These are phyloP conservation scores for Artemisia annua DNA, from an alignment of 129 eudicot genomes.

Conservation along the genomic window DNA sequence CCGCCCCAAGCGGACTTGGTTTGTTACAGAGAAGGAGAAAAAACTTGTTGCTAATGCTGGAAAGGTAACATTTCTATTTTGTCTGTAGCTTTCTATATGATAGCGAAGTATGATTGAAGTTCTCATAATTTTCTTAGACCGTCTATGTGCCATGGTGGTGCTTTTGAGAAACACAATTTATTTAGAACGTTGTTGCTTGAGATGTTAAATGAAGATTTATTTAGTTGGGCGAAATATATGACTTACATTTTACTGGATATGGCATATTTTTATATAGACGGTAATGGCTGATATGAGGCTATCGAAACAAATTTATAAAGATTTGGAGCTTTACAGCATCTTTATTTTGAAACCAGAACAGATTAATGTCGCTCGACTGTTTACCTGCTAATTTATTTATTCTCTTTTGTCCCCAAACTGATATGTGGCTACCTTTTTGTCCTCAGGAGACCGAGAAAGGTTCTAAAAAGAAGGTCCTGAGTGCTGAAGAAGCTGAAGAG, in stretches of 20 bases:
- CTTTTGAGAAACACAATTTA: not conserved
- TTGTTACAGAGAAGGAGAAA: constrained; percentile 81
- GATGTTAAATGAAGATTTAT: too few species aligned
- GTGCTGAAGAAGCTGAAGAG: constrained; percentile 96
- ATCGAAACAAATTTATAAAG: too few species aligned
- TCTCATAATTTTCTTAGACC: not conserved
- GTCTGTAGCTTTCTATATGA: not conserved
- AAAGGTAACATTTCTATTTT: constrained; percentile 48
- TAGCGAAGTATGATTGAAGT: not conserved
- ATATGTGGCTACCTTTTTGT: not conserved
- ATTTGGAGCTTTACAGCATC: too few species aligned
- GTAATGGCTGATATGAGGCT: too few species aligned
- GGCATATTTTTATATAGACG: too few species aligned
- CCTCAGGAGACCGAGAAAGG: constrained; percentile 48
- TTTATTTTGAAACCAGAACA: too few species aligned
- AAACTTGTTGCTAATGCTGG: constrained; percentile 66
- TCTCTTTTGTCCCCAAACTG: not conserved
- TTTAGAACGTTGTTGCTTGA: too few species aligned
- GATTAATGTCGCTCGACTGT: not conserved
- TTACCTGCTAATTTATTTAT: not conserved
- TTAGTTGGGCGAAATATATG: too few species aligned
- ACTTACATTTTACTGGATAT: too few species aligned
- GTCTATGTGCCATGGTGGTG: constrained; percentile 6
- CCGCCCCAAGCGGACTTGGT: constrained; percentile 94
- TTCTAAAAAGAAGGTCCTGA: constrained; percentile 52